phyloP scores from a whole-genome alignment of 139 green algal species.

The Trebouxia sp. region DNA sequence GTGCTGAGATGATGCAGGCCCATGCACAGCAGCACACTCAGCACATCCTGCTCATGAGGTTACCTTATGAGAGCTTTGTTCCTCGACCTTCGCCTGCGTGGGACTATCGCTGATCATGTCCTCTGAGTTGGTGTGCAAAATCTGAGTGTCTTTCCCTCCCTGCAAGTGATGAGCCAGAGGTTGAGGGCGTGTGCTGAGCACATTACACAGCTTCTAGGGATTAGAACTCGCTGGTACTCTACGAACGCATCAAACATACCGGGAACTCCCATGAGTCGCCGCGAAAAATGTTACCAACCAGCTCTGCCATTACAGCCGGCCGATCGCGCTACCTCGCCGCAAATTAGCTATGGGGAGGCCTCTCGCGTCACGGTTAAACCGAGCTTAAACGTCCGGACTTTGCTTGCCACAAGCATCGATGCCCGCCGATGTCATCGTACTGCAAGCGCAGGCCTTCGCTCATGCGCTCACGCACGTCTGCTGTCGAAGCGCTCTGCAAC shows the following conservation, averaged over 20 bases:
- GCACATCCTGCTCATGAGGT: neutral
- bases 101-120: slow-evolving; percentile 17
- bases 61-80: slow-evolving; percentile 16
- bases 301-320: neutral
- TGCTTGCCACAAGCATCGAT: neutral
- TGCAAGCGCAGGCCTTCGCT: neutral
- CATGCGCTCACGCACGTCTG: neutral
- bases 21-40: no score
- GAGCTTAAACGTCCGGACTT: no score
- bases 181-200: neutral
- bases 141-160: slow-evolving; percentile 6
- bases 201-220: neutral
- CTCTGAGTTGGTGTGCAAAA: slow-evolving; percentile 9
- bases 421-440: neutral
- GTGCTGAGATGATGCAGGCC: no score
- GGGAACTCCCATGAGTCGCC: slow-evolving; percentile 7
- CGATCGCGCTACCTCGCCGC: neutral
- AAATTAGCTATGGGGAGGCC: no score
- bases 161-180: neutral
- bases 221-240: neutral
- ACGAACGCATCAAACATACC: neutral
- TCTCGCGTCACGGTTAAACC: neutral
- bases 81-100: neutral
- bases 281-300: neutral
- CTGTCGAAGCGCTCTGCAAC: neutral